Percentiles rank a stretch among this genome's conserved stretches.
These are phyloP conservation scores for Fusarium sp. DNA, from an alignment of 2,329 filamentous ascomycete species.

Conservation along the genomic window DNA sequence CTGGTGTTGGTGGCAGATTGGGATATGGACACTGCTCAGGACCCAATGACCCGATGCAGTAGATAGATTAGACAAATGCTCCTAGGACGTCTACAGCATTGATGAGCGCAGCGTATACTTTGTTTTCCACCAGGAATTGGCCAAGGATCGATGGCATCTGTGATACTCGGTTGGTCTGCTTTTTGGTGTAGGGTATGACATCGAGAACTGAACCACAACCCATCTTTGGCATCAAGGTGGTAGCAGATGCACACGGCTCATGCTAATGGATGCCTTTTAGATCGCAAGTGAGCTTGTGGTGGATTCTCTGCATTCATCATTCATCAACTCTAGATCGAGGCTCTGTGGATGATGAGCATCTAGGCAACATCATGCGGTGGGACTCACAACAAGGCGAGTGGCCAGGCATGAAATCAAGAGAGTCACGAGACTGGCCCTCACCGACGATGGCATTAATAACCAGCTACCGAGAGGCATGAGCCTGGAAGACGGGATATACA, in stretches of 20 bases:
- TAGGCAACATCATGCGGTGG: not conserved
- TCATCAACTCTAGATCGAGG: not conserved
- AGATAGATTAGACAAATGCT: not conserved
- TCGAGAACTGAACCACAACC: not conserved
- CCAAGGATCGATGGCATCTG: not conserved
- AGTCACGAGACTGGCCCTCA: not conserved
- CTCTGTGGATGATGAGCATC: not conserved
- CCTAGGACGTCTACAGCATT: not conserved
- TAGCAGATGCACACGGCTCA: not conserved
- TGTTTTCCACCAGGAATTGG: rapidly evolving
- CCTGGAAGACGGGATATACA: not conserved
- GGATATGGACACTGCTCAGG: not conserved
- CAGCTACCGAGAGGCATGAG: not conserved
- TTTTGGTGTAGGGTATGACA: not conserved
- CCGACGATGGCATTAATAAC: not conserved
- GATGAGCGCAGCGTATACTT: too few species aligned
- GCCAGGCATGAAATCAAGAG: not conserved
- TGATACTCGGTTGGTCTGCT: not conserved
- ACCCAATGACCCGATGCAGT: not conserved
- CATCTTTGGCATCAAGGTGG: not conserved
- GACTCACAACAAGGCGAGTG: not conserved
- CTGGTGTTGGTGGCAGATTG: not conserved
- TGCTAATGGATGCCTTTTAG: not conserved
- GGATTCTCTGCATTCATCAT: not conserved
- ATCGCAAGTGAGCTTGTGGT: not conserved